Conservation (phyloP, 305 asterid genomes). For the Andrographis paniculata region DNA sequence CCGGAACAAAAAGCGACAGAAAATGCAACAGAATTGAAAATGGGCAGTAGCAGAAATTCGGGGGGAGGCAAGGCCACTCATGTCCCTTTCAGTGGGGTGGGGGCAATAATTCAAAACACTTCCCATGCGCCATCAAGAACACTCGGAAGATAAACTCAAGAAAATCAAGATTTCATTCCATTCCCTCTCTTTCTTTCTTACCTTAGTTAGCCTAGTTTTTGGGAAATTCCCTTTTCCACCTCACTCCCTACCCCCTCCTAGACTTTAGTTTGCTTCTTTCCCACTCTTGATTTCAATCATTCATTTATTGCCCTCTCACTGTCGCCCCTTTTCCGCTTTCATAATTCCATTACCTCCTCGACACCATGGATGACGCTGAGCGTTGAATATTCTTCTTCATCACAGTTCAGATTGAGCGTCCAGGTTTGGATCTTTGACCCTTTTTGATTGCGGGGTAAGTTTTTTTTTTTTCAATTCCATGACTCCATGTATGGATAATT, state of each 20-base stretch:
- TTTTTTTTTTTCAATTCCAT: not conserved
- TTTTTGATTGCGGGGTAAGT: no score
- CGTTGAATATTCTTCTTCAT: not conserved
- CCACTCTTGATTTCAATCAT: slow-evolving; percentile 33
- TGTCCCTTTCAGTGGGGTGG: slow-evolving; percentile 19
- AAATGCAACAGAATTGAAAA: slow-evolving; percentile 3
- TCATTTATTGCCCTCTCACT: not conserved
- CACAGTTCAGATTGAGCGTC: no score
- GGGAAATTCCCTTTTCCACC: slow-evolving; percentile 1
- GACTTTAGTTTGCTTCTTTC: slow-evolving; percentile 30
- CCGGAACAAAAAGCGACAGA: slow-evolving; percentile 15
- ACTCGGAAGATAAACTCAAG: not conserved
- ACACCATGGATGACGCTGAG: not conserved
- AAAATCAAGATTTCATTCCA: not conserved
- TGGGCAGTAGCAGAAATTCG: slow-evolving; percentile 17
- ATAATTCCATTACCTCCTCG: slow-evolving; percentile 14
- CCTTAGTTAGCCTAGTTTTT: no score
- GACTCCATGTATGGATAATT: not conserved
- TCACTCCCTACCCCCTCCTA: slow-evolving; percentile 15
- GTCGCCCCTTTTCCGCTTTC: not conserved
- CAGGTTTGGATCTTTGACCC: no score
- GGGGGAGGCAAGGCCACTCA: slow-evolving; percentile 19
- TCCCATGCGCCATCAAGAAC: slow-evolving; percentile 33
- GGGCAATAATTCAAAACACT: slow-evolving; percentile 30
- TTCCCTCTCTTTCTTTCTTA: not conserved